These are phyloP conservation scores for Pseudohalonectria lignicola DNA, from an alignment of 2,329 filamentous ascomycete genomes.

Conservation along the genomic window DNA sequence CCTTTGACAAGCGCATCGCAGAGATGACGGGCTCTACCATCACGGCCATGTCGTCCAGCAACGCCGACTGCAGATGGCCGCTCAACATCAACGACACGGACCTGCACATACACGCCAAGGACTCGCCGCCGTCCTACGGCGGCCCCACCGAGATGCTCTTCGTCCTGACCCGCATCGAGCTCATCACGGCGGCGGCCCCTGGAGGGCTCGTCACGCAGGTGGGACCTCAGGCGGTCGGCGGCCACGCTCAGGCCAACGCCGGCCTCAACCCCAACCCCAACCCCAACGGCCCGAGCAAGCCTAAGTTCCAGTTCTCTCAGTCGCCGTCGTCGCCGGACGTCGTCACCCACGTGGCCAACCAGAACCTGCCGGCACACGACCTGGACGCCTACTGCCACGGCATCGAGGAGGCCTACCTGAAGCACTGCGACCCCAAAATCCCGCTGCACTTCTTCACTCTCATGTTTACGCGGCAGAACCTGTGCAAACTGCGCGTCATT, in stretches of 20 bases:
- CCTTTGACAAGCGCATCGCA: constrained; percentile 57
- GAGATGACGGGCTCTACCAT: constrained; percentile 53
- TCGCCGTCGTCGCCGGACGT: constrained; percentile 29
- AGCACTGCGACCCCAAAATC: constrained; percentile 45
- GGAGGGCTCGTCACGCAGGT: constrained; percentile 21
- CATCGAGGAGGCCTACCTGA: constrained; percentile 44
- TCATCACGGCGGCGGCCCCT: constrained; percentile 41
- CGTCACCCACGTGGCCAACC: constrained; percentile 36
- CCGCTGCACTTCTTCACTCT: constrained; percentile 48
- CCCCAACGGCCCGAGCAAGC: constrained; percentile 8
- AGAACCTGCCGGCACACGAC: constrained; percentile 35
- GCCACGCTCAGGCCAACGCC: constrained; percentile 10
- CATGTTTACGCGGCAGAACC: constrained; percentile 41
- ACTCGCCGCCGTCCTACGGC: constrained; percentile 32
- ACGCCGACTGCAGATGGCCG: constrained; percentile 43
- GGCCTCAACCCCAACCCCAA: constrained; percentile 13
- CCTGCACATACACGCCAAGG: constrained; percentile 44
- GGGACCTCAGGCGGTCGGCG: constrained; percentile 7
- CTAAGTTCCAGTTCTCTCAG: constrained; percentile 19
- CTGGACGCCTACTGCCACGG: constrained; percentile 42
- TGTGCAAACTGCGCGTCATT: constrained; percentile 46
- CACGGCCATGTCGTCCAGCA: constrained; percentile 39
- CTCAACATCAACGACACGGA: constrained; percentile 53
- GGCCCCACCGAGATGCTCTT: constrained; percentile 52
- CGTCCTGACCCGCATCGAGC: constrained; percentile 42